Evolutionary conservation across 495 filamentous ascomycete genomes (phyloP).

Genomic region (Trichoderma virens): DNA sequence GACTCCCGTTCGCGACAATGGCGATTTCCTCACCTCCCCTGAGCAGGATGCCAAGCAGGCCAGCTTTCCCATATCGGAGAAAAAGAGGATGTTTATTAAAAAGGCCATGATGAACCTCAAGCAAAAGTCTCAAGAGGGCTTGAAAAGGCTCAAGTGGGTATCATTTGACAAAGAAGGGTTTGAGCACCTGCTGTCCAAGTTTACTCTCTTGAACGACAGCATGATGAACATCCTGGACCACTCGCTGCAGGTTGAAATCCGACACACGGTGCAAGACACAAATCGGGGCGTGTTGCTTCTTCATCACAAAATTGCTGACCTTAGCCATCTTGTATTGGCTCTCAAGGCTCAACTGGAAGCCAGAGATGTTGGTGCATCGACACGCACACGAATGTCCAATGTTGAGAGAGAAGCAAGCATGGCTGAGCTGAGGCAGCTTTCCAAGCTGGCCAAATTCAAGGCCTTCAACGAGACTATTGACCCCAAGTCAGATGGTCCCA

Average conservation of each 20-base stretch:
- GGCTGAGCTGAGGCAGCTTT: conserved; percentile 27
- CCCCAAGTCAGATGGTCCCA: conserved; percentile 13
- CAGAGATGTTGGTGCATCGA: conserved; percentile 13
- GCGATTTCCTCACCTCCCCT: conserved; percentile 23
- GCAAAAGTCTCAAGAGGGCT: conserved; percentile 23
- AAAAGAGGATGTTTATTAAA: conserved; percentile 30
- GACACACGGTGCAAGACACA: conserved; percentile 36
- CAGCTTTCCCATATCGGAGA: conserved; percentile 27
- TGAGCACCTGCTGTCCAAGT: conserved; percentile 31
- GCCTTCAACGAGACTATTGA: conserved; percentile 40
- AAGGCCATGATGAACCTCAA: conserved; percentile 31
- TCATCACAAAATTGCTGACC: conserved; percentile 32
- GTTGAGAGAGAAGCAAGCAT: conserved; percentile 25
- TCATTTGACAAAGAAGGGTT: conserved; percentile 37
- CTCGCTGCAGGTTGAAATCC: conserved; percentile 36
- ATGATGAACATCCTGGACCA: conserved; percentile 39
- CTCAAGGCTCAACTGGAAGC: conserved; percentile 27
- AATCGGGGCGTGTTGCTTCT: conserved; percentile 37
- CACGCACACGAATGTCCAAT: conserved; percentile 20
- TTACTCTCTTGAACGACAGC: conserved; percentile 35
- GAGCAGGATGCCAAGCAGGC: conserved; percentile 30
- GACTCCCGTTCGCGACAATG: conserved; percentile 21
- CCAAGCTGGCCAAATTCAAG: conserved; percentile 40
- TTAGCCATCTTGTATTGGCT: conserved; percentile 33
- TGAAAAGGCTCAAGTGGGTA: conserved; percentile 29